Conservation (phyloP, 2,329 filamentous ascomycete genomes). For the Ophiostoma sp. region DNA sequence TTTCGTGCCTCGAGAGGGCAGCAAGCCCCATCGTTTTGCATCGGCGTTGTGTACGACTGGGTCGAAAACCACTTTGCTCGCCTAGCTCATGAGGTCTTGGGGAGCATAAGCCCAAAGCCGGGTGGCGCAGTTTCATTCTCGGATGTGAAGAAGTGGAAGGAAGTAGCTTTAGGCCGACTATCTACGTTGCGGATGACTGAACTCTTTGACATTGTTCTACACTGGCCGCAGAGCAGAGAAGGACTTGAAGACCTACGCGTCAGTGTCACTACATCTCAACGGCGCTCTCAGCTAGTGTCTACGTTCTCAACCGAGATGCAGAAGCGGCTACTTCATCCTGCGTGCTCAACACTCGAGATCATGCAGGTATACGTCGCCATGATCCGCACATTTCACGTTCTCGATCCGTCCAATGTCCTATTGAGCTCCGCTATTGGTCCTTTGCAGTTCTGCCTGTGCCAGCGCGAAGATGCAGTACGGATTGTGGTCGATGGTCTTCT, state of each 20-base stretch:
- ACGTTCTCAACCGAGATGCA: conserved; percentile 62
- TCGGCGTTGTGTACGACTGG: conserved; percentile 59
- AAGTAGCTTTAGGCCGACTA: conserved; percentile 62
- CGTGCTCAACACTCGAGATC: conserved; percentile 69
- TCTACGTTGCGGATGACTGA: conserved; percentile 64
- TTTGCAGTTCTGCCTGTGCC: conserved; percentile 69
- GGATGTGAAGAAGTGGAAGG: conserved; percentile 64
- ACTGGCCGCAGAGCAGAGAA: conserved; percentile 65
- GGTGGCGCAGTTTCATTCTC: conserved; percentile 42
- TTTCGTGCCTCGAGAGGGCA: not conserved
- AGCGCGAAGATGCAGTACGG: conserved; percentile 67
- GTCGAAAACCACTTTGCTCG: conserved; percentile 61
- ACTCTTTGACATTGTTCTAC: conserved; percentile 72
- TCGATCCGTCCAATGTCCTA: conserved; percentile 72
- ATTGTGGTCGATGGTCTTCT: conserved; percentile 71
- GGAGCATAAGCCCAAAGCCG: conserved; percentile 30
- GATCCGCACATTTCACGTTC: conserved; percentile 67
- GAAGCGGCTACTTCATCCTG: conserved; percentile 65
- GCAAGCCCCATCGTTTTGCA: conserved; percentile 37
- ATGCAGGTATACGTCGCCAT: conserved; percentile 72
- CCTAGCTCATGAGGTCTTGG: conserved; percentile 57
- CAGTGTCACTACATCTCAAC: conserved; percentile 61
- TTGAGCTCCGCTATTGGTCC: conserved; percentile 68
- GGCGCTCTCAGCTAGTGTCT: conserved; percentile 64
- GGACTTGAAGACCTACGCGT: conserved; percentile 70